phyloP scores from a whole-genome alignment of 2,329 filamentous ascomycete genomes.

The Alternaria postmessia region DNA sequence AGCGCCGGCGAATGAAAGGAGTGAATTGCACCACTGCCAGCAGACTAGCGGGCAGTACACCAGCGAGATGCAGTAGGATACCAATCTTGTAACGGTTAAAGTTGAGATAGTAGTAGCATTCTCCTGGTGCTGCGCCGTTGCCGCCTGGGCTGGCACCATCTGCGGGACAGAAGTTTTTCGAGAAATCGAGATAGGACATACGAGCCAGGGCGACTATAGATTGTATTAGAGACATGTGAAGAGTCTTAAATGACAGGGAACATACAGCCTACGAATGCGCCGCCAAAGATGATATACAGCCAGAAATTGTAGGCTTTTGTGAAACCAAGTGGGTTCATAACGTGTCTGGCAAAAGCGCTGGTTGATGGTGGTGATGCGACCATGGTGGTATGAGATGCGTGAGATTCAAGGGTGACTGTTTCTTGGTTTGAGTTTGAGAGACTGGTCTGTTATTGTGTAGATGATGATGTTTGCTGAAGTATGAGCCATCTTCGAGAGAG shows the following conservation, averaged over 20 bases:
- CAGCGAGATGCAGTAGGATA: slow-evolving; percentile 55
- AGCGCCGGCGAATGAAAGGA: slow-evolving; percentile 56
- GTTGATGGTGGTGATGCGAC: slow-evolving; percentile 16
- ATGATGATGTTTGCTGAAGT: not conserved
- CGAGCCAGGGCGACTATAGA: slow-evolving; percentile 56
- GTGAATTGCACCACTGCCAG: slow-evolving; percentile 55
- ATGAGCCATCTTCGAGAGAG: not conserved
- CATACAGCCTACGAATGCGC: slow-evolving; percentile 29
- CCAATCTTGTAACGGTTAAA: slow-evolving; percentile 47
- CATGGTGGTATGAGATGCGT: slow-evolving; percentile 17
- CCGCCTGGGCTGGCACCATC: slow-evolving; percentile 10
- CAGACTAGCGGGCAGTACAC: slow-evolving; percentile 51
- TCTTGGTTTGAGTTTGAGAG: not conserved
- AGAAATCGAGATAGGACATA: slow-evolving; percentile 59
- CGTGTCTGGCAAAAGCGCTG: slow-evolving; percentile 19
- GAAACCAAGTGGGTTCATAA: slow-evolving; percentile 61
- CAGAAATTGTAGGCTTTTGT: slow-evolving; percentile 65
- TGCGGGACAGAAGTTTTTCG: slow-evolving; percentile 34
- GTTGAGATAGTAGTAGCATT: slow-evolving; percentile 55
- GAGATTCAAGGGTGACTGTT: too few relatives aligned
- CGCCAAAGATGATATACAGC: slow-evolving; percentile 53
- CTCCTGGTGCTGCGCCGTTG: slow-evolving; percentile 49
- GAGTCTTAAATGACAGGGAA: not conserved
- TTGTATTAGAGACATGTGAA: slow-evolving; percentile 15
- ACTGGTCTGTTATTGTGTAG: not conserved